Percentiles rank a stretch among this genome's conserved stretches.
phyloP scores from a whole-genome alignment of 345 rosid species.

The Turnera subulata region DNA sequence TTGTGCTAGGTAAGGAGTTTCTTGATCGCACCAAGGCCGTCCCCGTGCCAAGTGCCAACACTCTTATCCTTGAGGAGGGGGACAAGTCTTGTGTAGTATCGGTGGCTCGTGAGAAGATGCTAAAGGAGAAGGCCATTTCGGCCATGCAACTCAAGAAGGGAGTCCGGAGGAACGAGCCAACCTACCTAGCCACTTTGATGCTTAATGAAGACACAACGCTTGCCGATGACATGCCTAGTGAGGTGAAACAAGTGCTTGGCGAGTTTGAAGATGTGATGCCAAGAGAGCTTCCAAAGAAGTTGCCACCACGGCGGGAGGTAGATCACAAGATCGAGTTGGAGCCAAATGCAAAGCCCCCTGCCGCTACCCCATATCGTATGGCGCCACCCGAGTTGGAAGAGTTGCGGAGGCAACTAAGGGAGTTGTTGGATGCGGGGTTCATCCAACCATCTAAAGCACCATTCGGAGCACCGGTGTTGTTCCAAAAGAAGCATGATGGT shows the following conservation, averaged over 20 bases:
- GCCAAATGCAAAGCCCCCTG: not conserved
- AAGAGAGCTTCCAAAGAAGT: not conserved
- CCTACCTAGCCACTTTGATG: not conserved
- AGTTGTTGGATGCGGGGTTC: not conserved
- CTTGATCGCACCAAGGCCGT: not conserved
- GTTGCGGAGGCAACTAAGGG: not conserved
- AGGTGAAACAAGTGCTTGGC: not conserved
- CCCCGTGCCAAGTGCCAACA: not conserved
- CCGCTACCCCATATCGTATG: slow-evolving; percentile 6
- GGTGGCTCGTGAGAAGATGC: no score
- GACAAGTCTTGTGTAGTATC: not conserved
- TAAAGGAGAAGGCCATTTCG: no score
- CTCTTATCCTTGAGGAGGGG: not conserved
- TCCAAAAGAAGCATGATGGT: not conserved
- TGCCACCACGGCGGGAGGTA: not conserved
- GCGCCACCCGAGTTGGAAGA: slow-evolving; percentile 2
- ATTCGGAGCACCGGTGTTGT: not conserved
- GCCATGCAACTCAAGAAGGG: no score
- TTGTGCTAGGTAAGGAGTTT: not conserved
- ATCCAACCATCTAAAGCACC: not conserved
- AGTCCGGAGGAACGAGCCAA: not conserved
- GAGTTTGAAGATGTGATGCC: not conserved
- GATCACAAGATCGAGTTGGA: not conserved
- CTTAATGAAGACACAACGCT: not conserved
- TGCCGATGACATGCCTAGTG: not conserved